Evolutionary conservation across 1,284 basidiomycete genomes (phyloP).

Genomic region (Apiotrichum brassicae): DNA sequence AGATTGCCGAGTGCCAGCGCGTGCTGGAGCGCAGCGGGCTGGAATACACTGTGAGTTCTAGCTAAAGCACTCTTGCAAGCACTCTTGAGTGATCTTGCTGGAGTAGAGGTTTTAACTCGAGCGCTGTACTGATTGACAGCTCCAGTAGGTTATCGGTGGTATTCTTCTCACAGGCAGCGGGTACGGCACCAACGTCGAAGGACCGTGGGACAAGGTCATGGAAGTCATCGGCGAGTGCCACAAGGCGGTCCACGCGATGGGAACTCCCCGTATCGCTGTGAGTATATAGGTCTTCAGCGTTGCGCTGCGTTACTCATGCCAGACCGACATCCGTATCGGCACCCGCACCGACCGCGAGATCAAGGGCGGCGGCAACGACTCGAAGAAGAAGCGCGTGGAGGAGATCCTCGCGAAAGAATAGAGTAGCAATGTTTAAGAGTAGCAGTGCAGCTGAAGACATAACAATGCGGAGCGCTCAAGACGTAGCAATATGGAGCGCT

Average conservation of each 20-base stretch:
- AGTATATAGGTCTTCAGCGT: conserved; percentile 3
- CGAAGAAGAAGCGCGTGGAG: conserved; percentile 70
- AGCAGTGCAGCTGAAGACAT: too few relatives aligned
- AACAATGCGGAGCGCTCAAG: too few relatives aligned
- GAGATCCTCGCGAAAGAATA: conserved; percentile 53
- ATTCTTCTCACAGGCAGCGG: conserved; percentile 56
- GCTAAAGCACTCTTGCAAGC: too few relatives aligned
- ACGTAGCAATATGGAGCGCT: too few relatives aligned
- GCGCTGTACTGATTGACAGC: conserved; percentile 14
- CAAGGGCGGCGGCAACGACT: conserved; percentile 63
- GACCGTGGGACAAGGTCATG: conserved; percentile 71
- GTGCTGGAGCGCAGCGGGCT: conserved; percentile 75
- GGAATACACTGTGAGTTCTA: conserved; percentile 60
- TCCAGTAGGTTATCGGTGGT: conserved; percentile 56
- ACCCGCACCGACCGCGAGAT: conserved; percentile 70
- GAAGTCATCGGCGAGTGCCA: conserved; percentile 64
- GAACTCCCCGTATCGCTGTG: conserved; percentile 39
- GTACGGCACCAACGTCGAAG: conserved; percentile 84
- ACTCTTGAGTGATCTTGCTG: too few relatives aligned
- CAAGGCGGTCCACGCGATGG: conserved; percentile 67
- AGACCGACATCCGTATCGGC: conserved; percentile 83
- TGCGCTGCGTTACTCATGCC: conserved; percentile 40
- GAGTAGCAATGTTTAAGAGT: background rate
- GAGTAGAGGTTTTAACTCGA: too few relatives aligned
- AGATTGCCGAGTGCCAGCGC: conserved; percentile 59